These are phyloP conservation scores for Diospyros kaki DNA, from an alignment of 148 eudicot species.

Conservation along the genomic window DNA sequence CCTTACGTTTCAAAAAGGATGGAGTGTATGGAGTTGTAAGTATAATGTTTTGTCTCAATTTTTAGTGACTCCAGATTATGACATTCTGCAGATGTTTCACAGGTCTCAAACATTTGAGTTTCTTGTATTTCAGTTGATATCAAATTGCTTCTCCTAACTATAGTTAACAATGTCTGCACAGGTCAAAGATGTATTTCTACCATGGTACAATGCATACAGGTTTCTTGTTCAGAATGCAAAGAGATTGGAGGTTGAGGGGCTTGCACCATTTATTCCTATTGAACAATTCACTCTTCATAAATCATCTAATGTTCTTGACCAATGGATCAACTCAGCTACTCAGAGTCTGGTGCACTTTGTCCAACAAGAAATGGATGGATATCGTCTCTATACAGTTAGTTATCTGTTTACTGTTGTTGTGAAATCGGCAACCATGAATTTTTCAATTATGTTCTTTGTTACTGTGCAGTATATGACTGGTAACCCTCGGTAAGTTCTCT, in stretches of 20 bases:
- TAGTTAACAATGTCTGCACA: slow-evolving; percentile 22
- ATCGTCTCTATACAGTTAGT: slow-evolving; percentile 83
- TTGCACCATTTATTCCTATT: slow-evolving; percentile 57
- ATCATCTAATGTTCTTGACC: slow-evolving; percentile 95
- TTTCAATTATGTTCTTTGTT: not conserved
- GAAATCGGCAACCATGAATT: not conserved
- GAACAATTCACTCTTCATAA: slow-evolving; percentile 52
- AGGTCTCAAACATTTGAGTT: not conserved
- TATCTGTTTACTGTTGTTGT: not conserved
- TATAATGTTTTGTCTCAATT: not conserved
- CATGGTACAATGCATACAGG: slow-evolving; percentile 99
- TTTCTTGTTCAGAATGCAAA: slow-evolving; percentile 96
- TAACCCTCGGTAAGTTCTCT: not conserved
- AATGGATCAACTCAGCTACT: slow-evolving; percentile 98
- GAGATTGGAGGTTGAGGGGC: slow-evolving; percentile 89
- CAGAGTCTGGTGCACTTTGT: slow-evolving; percentile 92
- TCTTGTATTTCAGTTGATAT: slow-evolving; percentile 12
- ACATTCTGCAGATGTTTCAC: not conserved
- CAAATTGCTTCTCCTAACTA: slow-evolving; percentile 3
- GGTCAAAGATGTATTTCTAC: slow-evolving; percentile 94
- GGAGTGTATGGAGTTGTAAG: slow-evolving; percentile 91
- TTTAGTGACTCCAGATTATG: not conserved
- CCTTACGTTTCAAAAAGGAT: slow-evolving; percentile 85
- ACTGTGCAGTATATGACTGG: not conserved
- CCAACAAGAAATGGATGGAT: slow-evolving; percentile 92